Evolutionary conservation across 169 alveolate species (phyloP), one percentile per base, ranked within the genome.

Genomic region (Eimeria maxima): DNA sequence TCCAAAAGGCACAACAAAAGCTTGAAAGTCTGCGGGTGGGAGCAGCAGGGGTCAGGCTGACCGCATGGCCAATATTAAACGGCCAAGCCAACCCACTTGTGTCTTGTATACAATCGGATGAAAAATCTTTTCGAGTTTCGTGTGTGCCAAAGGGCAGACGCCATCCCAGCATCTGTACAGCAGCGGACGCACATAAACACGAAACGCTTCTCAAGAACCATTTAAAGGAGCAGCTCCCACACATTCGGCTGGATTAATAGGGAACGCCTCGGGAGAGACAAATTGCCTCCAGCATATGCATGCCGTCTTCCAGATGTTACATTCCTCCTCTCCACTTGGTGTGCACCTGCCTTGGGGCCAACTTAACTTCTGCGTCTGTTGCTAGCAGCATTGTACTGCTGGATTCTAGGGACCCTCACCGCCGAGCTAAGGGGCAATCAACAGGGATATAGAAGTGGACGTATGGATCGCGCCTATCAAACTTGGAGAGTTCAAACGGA

Each of bases 21-120:
- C 78, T 24, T 65, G 16, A 13, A 3, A 29, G 22, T 14, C 33
- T 16, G 42, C 33, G 4, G 45, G 57, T 4, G 33, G 90, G 33
- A 22, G 33, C 83, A 38, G 84, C 67, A 47, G 33, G 65, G 65
- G 22, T 60, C 16, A 20, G 65, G 16, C 53, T 27, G 38, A 33
- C 10, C 18, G 44, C 81, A 45, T 63, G 94, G 16, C 27, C 67
- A 22, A 18, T 20, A 22, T 45, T 10, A 24, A 11, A 63, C 60
- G 44, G 65, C 42, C 18, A 42, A 76, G 60, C 44, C 57, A n/a
- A 60, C 99, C 96, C 84, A 96, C 97, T 86, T 97, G 97, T 38
- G 98, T 98, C 87, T 97, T 97, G 89, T 98, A 97, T 20, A 98
- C 97, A 33, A 97, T 97, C 7, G 99, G 99, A 81, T 98, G 99